Evolutionary conservation across 148 eudicot species (phyloP).

Genomic region (Diospyros kaki): DNA sequence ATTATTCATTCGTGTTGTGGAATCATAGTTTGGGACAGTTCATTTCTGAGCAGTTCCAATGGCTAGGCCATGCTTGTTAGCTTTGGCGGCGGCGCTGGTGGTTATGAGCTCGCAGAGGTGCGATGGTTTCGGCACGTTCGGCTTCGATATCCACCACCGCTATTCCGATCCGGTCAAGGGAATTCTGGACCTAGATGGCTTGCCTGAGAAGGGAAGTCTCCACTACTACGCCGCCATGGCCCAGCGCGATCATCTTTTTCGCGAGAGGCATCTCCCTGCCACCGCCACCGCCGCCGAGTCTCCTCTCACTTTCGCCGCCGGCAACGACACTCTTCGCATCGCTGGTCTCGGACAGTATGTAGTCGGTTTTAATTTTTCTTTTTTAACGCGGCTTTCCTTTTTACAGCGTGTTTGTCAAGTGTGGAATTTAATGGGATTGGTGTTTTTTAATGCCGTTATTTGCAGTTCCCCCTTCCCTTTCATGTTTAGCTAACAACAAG

Average conservation of each 20-base stretch:
- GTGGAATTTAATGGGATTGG: no score
- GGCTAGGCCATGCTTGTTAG: neutral
- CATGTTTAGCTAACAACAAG: no score
- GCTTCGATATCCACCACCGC: slow-evolving; percentile 70
- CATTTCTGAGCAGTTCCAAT: no score
- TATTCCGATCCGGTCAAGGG: slow-evolving; percentile 71
- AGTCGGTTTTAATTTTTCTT: no score
- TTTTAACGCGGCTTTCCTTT: no score
- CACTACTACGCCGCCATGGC: slow-evolving; percentile 64
- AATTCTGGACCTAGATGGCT: slow-evolving; percentile 35
- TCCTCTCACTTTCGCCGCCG: slow-evolving; percentile 43
- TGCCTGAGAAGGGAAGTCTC: slow-evolving; percentile 63
- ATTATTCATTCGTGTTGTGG: no score
- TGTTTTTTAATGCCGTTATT: no score
- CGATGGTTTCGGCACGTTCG: slow-evolving; percentile 44
- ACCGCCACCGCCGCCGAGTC: slow-evolving; percentile 16
- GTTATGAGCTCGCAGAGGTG: slow-evolving; percentile 17
- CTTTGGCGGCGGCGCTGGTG: slow-evolving; percentile 8
- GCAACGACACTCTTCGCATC: slow-evolving; percentile 53
- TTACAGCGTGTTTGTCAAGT: no score
- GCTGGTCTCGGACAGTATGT: slow-evolving; percentile 67
- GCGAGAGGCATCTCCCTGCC: slow-evolving; percentile 55
- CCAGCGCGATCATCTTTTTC: slow-evolving; percentile 59
- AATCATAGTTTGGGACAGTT: no score
- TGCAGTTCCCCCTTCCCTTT: no score